phyloP scores from a whole-genome alignment of 257 asterid genomes.

The Primulina tabacum region DNA sequence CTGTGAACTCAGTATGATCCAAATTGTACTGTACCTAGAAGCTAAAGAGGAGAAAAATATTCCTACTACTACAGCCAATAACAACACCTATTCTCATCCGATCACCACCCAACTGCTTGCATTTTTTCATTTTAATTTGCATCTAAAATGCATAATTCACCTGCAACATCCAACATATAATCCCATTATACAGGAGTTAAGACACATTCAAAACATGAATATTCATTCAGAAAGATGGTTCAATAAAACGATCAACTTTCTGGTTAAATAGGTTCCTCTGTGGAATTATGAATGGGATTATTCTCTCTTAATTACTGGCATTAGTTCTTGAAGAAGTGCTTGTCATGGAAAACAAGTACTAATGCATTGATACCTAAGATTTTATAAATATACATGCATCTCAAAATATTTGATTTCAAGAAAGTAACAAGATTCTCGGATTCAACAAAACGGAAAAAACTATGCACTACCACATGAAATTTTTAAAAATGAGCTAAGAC shows the following conservation, averaged over 20 bases:
- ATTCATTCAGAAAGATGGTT: neutral
- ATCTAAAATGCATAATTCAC: conserved; percentile 17
- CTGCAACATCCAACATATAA: conserved; percentile 26
- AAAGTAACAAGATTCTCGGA: neutral
- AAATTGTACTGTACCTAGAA: conserved; percentile 91
- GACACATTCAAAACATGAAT: conserved; percentile 1
- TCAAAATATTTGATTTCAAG: neutral
- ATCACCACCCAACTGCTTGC: conserved; percentile 36
- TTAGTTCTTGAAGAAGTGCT: neutral
- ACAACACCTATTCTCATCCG: conserved; percentile 92
- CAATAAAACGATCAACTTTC: conserved; percentile 8
- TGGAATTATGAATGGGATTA: neutral
- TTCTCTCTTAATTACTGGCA: neutral
- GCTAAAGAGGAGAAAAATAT: conserved; percentile 97
- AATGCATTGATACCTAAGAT: conserved; percentile 26
- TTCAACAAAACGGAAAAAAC: neutral
- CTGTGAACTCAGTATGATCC: conserved; percentile 87
- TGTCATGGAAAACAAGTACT: conserved; percentile 3
- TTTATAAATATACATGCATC: neutral
- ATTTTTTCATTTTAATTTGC: conserved; percentile 20
- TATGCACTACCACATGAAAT: neutral
- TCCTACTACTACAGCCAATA: conserved; percentile 98
- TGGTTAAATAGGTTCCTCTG: neutral
- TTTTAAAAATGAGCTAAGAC: neutral
- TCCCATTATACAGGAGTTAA: neutral